phyloP scores from a whole-genome alignment of 441 rosid species.

The Geranium incanum region DNA sequence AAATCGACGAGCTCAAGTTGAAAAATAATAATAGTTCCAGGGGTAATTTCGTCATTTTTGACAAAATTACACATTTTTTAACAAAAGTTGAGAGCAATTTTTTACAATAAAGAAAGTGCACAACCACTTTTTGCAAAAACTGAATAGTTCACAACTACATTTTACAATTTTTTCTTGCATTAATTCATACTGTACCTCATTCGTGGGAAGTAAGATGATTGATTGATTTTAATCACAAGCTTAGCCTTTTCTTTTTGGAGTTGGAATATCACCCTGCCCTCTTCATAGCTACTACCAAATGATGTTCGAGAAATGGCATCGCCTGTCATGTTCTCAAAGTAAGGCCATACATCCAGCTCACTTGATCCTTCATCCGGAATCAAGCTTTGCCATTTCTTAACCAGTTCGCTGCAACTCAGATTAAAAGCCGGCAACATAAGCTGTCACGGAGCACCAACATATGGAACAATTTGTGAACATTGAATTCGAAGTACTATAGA shows the following conservation, averaged over 20 bases:
- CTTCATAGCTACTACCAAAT: conserved; percentile 45
- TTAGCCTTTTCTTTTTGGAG: conserved; percentile 29
- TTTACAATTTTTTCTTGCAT: no score
- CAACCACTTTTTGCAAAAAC: no score
- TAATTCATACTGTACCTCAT: no score
- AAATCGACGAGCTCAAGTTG: no score
- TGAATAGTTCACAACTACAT: no score
- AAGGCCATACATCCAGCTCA: conserved; percentile 44
- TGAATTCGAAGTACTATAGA: no score
- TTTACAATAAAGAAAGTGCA: conserved; percentile 11
- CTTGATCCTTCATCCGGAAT: conserved; percentile 18
- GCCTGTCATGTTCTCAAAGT: conserved; percentile 32
- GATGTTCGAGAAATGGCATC: conserved; percentile 47
- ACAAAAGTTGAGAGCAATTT: no score
- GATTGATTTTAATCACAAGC: conserved; percentile 15
- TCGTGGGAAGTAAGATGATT: no score
- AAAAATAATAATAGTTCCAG: no score
- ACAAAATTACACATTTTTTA: no score
- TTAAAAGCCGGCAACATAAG: conserved; percentile 40
- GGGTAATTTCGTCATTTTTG: no score
- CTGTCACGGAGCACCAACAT: conserved; percentile 15
- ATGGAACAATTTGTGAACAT: background rate
- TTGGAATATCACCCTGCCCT: conserved; percentile 40
- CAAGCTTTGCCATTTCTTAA: conserved; percentile 31
- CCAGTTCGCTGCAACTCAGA: conserved; percentile 28